Evolutionary conservation across 2,329 filamentous ascomycete species (phyloP).

Genomic region (Zopfia rhizophila): DNA sequence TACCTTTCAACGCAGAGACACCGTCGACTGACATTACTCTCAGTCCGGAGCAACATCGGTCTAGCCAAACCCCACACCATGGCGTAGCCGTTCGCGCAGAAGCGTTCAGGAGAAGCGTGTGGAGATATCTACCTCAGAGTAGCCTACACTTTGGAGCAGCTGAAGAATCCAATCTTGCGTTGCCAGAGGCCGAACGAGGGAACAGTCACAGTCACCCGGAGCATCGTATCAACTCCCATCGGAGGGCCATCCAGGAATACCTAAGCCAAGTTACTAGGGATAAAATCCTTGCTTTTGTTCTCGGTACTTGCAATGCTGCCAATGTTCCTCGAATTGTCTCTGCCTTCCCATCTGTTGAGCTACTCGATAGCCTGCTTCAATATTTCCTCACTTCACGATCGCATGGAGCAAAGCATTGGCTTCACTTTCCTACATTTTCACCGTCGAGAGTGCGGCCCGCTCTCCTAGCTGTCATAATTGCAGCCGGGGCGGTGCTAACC

Average conservation of each 20-base stretch:
- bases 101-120: conserved; percentile 56
- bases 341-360: conserved; percentile 70
- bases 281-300: conserved; percentile 70
- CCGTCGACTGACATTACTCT: conserved; percentile 34
- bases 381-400: conserved; percentile 68
- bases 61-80: conserved; percentile 24
- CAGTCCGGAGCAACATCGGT: conserved; percentile 21
- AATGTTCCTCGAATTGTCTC: conserved; percentile 63
- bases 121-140: conserved; percentile 55
- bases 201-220: conserved; percentile 29
- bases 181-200: conserved; percentile 48
- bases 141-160: conserved; percentile 36
- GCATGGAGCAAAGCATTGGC: conserved; percentile 67
- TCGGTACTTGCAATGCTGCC: conserved; percentile 66
- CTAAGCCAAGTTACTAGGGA: conserved; percentile 61
- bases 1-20: conserved; percentile 51
- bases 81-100: conserved; percentile 36
- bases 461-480: conserved; percentile 68
- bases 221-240: conserved; percentile 44
- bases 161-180: conserved; percentile 51
- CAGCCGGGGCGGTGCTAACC: conserved; percentile 69
- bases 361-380: conserved; percentile 70
- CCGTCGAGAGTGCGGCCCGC: conserved; percentile 67
- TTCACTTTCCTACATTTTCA: conserved; percentile 70
- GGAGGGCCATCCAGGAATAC: conserved; percentile 55